Percentiles rank a stretch among this genome's conserved stretches.
Evolutionary conservation across 441 rosid species (phyloP).

Genomic region (Brassica hybrid): DNA sequence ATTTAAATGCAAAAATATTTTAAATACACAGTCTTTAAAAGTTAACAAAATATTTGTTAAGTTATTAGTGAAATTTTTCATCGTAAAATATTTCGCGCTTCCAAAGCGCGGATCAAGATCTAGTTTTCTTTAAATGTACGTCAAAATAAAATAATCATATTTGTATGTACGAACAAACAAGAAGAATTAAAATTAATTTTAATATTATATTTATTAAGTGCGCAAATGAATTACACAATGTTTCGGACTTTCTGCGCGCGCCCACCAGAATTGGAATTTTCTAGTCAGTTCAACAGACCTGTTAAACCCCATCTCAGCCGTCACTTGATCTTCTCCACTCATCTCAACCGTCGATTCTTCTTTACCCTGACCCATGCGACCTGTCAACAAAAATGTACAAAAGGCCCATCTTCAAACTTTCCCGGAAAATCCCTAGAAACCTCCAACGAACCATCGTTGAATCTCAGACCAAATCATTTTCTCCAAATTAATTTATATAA

Average conservation of each 20-base stretch:
- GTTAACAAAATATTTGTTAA: too few species aligned
- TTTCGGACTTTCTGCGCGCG: constrained; percentile 40
- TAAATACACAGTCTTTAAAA: too few species aligned
- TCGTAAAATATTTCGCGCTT: too few species aligned
- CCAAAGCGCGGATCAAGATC: too few species aligned
- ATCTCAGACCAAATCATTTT: constrained; percentile 27
- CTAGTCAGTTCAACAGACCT: constrained; percentile 37
- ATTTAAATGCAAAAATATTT: too few species aligned
- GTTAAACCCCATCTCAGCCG: constrained; percentile 20
- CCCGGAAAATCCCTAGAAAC: constrained; percentile 46
- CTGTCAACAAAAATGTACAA: constrained; percentile 39
- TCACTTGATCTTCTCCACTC: neutral
- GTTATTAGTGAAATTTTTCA: too few species aligned
- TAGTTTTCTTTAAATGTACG: neutral
- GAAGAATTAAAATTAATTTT: constrained; percentile 1
- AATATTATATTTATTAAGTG: neutral
- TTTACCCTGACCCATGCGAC: constrained; percentile 41
- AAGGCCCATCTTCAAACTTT: constrained; percentile 36
- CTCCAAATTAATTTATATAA: constrained; percentile 27
- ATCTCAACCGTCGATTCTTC: constrained; percentile 32
- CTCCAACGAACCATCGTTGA: constrained; percentile 29
- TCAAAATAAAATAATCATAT: neutral
- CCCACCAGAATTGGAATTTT: constrained; percentile 49
- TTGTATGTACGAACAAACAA: constrained; percentile 9
- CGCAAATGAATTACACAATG: constrained; percentile 23